Percentiles rank a stretch among this genome's conserved stretches.
phyloP scores from a whole-genome alignment of 441 rosid species.

The Omphalea diandra region DNA sequence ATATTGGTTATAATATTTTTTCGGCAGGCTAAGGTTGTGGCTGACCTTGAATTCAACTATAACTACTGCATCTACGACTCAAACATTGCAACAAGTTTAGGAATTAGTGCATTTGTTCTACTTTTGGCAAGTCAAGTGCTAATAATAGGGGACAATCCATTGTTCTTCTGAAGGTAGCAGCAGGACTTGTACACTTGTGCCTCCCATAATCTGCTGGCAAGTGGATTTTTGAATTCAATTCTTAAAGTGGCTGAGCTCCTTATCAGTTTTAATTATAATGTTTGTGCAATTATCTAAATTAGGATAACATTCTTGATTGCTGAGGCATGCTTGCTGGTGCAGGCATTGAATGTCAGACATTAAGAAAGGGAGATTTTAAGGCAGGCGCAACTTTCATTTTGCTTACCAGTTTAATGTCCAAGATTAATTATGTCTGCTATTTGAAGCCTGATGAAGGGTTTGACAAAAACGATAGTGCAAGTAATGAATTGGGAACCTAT shows the following conservation, averaged over 20 bases:
- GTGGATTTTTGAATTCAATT: conserved; percentile 10
- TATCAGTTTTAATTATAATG: no score
- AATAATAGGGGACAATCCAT: conserved; percentile 97
- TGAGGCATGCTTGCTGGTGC: conserved; percentile 74
- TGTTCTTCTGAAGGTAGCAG: conserved; percentile 79
- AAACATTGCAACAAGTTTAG: conserved; percentile 79
- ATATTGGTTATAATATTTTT: conserved; percentile 12
- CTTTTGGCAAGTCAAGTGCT: conserved; percentile 71
- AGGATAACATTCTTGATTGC: conserved; percentile 90
- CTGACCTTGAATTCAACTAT: conserved; percentile 41
- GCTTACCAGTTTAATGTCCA: conserved; percentile 58
- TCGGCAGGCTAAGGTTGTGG: conserved; percentile 66
- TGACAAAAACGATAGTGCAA: conserved; percentile 43
- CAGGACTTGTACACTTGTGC: conserved; percentile 72
- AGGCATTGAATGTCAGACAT: conserved; percentile 47
- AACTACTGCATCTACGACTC: conserved; percentile 69
- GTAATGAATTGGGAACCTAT: conserved; percentile 41
- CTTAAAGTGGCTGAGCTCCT: background rate
- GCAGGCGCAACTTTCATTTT: conserved; percentile 81
- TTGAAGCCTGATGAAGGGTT: conserved; percentile 50
- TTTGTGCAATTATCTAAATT: no score
- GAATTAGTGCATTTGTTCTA: conserved; percentile 64
- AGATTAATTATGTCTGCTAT: conserved; percentile 59
- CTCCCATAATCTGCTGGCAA: conserved; percentile 83
- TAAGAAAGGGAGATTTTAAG: conserved; percentile 80